Percentiles rank a stretch among this genome's conserved stretches.
Conservation (phyloP, 176 grass and related monocot species). For the Canna indica region DNA sequence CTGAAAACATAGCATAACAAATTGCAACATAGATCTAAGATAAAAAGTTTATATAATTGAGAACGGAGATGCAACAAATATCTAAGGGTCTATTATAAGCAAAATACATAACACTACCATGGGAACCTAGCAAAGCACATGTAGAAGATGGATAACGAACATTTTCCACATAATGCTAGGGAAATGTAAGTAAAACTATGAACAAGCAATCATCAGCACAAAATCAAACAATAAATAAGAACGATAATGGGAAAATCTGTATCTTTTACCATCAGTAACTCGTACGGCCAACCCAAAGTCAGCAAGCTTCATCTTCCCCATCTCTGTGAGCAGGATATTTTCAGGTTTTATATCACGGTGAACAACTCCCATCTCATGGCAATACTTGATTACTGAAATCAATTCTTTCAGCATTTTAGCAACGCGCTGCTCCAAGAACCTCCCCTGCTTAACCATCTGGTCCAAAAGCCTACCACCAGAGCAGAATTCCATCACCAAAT, state of each 20-base stretch:
- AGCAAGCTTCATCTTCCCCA: conserved; percentile 59
- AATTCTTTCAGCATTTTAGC: conserved; percentile 60
- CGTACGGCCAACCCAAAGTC: conserved; percentile 86
- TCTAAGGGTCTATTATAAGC: too few species aligned
- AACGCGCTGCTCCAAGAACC: conserved; percentile 48
- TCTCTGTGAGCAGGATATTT: conserved; percentile 70
- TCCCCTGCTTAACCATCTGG: conserved; percentile 39
- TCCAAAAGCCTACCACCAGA: conserved; percentile 57
- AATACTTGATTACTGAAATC: conserved; percentile 70
- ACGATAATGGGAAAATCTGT: neutral
- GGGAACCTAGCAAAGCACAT: too few species aligned
- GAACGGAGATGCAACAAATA: too few species aligned
- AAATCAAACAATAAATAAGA: neutral
- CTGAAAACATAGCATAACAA: too few species aligned
- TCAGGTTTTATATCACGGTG: conserved; percentile 94
- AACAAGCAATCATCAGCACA: too few species aligned
- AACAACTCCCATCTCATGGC: conserved; percentile 88
- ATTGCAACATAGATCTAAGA: too few species aligned
- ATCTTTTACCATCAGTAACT: conserved; percentile 53
- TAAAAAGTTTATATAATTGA: too few species aligned
- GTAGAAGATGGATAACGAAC: too few species aligned
- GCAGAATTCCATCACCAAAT: conserved; percentile 94
- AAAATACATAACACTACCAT: too few species aligned
- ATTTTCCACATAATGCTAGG: too few species aligned
- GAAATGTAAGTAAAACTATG: too few species aligned